These are phyloP conservation scores for Rhynchospora breviuscula DNA, from an alignment of 176 grass and related monocot species.

Conservation along the genomic window DNA sequence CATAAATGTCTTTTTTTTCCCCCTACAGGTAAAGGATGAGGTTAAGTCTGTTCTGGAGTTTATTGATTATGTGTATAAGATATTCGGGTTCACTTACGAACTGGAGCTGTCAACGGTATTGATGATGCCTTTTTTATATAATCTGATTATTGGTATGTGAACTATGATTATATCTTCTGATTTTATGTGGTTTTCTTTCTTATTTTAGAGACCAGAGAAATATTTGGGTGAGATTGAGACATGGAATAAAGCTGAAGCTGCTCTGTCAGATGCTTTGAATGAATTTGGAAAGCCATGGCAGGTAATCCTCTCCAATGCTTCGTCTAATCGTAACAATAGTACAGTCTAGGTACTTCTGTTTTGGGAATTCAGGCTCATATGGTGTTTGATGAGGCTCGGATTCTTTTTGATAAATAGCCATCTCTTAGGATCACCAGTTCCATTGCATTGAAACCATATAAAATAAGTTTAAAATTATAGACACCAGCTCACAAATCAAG, in stretches of 20 bases:
- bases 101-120: slow-evolving; percentile 94
- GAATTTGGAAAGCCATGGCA: slow-evolving; percentile 93
- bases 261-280: slow-evolving; percentile 83
- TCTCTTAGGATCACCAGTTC: background rate
- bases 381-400: background rate
- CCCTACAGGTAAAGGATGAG: slow-evolving; percentile 81
- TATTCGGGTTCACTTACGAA: slow-evolving; percentile 95
- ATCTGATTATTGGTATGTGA: background rate
- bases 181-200: slow-evolving; percentile 5
- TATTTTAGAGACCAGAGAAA: slow-evolving; percentile 82
- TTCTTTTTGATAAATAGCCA: background rate
- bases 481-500: background rate
- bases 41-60: slow-evolving; percentile 81
- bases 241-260: slow-evolving; percentile 95
- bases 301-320: slow-evolving; percentile 33
- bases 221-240: slow-evolving; percentile 92
- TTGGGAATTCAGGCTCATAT: background rate
- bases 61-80: slow-evolving; percentile 72
- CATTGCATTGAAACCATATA: background rate
- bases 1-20: background rate
- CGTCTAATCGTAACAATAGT: background rate
- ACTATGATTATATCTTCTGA: background rate
- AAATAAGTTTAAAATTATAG: background rate
- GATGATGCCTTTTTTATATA: slow-evolving; percentile 23
- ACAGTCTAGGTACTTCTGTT: background rate